Conservation (phyloP, 2,329 filamentous ascomycete species). For the Bertia moriformis region DNA sequence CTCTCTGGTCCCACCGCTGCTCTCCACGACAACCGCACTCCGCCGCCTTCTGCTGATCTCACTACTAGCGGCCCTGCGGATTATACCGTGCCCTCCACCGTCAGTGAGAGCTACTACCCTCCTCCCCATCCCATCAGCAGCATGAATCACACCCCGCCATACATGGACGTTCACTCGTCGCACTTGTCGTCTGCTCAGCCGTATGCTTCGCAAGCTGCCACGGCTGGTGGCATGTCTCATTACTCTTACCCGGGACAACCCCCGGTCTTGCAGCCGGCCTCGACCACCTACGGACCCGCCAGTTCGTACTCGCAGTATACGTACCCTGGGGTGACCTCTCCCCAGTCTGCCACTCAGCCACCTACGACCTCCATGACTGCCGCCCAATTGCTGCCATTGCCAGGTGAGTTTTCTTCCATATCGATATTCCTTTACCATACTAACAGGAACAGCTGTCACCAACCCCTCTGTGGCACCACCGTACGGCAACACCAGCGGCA, state of each 20-base stretch:
- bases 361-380: slow-evolving; percentile 57
- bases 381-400: slow-evolving; percentile 57
- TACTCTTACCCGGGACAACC: slow-evolving; percentile 64
- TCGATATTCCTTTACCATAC: slow-evolving; percentile 7
- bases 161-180: slow-evolving; percentile 69
- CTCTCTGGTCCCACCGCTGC: background rate
- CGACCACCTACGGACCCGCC: slow-evolving; percentile 50
- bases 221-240: slow-evolving; percentile 58
- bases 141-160: slow-evolving; percentile 73
- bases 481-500: slow-evolving; percentile 24
- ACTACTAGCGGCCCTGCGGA: slow-evolving; percentile 10
- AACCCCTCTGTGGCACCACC: background rate
- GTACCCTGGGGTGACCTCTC: slow-evolving; percentile 67
- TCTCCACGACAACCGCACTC: background rate
- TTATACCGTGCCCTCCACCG: slow-evolving; percentile 19
- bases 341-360: slow-evolving; percentile 52
- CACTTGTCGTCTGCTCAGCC: slow-evolving; percentile 68
- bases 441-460: slow-evolving; percentile 5
- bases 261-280: slow-evolving; percentile 58
- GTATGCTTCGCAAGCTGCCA: slow-evolving; percentile 62
- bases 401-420: slow-evolving; percentile 32
- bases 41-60: background rate
- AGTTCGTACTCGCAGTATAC: slow-evolving; percentile 52
- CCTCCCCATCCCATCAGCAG: slow-evolving; percentile 9
- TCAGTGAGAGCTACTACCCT: background rate